Percentiles rank a stretch among this genome's conserved stretches.
These are phyloP conservation scores for Zalaria sp. DNA, from an alignment of 2,329 filamentous ascomycete species.

Conservation along the genomic window DNA sequence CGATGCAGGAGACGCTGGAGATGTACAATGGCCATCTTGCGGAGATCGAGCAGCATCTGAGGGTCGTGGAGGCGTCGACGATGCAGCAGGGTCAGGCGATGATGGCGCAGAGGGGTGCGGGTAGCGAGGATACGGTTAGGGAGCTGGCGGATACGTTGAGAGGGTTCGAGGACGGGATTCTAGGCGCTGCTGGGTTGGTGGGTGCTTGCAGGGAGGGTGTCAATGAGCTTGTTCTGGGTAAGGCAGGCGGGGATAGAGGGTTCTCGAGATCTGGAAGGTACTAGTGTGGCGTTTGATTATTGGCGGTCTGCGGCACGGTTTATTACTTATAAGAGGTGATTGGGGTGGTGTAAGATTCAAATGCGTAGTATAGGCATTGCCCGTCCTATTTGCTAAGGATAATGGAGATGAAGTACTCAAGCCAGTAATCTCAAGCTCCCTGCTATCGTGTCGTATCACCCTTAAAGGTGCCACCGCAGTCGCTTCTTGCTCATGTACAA, in stretches of 20 bases:
- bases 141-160: constrained; percentile 32
- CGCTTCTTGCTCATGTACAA: too few species aligned
- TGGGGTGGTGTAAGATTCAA: too few species aligned
- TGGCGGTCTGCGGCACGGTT: too few species aligned
- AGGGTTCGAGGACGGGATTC: constrained; percentile 34
- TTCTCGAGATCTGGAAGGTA: neutral
- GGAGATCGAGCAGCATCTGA: constrained; percentile 34
- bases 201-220: constrained; percentile 33
- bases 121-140: constrained; percentile 20
- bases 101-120: constrained; percentile 12
- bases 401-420: too few species aligned
- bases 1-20: constrained; percentile 24
- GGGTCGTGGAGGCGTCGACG: constrained; percentile 32
- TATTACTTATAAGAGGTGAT: too few species aligned
- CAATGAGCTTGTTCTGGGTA: constrained; percentile 24
- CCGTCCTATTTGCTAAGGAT: too few species aligned
- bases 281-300: neutral
- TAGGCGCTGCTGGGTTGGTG: constrained; percentile 32
- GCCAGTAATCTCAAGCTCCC: too few species aligned
- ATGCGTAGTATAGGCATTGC: too few species aligned
- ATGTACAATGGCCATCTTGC: constrained; percentile 27
- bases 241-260: neutral
- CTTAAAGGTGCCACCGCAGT: too few species aligned
- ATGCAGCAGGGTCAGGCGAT: constrained; percentile 28
- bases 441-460: too few species aligned